Percentiles rank a stretch among this genome's conserved stretches.
Evolutionary conservation across 768 basidiomycete genomes (phyloP).

Genomic region (Podaxis rugospora): DNA sequence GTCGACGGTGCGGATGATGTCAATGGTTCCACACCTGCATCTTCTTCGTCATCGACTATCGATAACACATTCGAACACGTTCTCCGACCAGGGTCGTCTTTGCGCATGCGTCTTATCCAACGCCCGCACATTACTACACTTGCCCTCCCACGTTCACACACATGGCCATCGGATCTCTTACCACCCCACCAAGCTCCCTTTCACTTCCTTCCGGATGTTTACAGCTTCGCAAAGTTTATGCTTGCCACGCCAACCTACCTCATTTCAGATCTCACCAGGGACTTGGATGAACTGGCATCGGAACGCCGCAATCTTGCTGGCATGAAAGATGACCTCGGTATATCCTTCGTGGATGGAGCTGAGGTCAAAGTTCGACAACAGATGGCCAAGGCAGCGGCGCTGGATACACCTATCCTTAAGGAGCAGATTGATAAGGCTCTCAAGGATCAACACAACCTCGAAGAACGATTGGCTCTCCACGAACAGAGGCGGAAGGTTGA

Average conservation of each 20-base stretch:
- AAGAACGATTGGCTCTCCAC: slow-evolving; percentile 33
- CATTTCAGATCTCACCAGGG: slow-evolving; percentile 62
- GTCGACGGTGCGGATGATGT: slow-evolving; percentile 26
- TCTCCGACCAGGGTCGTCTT: slow-evolving; percentile 50
- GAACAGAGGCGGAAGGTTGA: slow-evolving; percentile 26
- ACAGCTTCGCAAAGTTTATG: slow-evolving; percentile 90
- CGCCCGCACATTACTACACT: slow-evolving; percentile 94
- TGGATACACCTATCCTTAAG: slow-evolving; percentile 66
- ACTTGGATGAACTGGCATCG: slow-evolving; percentile 64
- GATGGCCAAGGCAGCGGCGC: slow-evolving; percentile 70
- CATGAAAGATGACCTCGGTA: slow-evolving; percentile 71
- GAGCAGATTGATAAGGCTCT: slow-evolving; percentile 59
- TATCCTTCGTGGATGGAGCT: slow-evolving; percentile 78
- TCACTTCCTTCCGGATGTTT: slow-evolving; percentile 92
- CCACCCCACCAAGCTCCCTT: slow-evolving; percentile 93
- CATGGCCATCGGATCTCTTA: slow-evolving; percentile 92
- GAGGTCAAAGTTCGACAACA: slow-evolving; percentile 73
- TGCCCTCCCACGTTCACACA: slow-evolving; percentile 84
- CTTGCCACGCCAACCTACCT: slow-evolving; percentile 88
- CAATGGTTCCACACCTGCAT: slow-evolving; percentile 24
- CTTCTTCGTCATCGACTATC: slow-evolving; percentile 41
- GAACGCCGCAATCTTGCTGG: slow-evolving; percentile 67
- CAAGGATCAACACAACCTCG: slow-evolving; percentile 53
- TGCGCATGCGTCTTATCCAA: slow-evolving; percentile 88
- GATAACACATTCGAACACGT: slow-evolving; percentile 30